Evolutionary conservation across 2,329 filamentous ascomycete genomes (phyloP), one percentile per base, ranked within the genome.

Genomic region (Alternaria brassicae): DNA sequence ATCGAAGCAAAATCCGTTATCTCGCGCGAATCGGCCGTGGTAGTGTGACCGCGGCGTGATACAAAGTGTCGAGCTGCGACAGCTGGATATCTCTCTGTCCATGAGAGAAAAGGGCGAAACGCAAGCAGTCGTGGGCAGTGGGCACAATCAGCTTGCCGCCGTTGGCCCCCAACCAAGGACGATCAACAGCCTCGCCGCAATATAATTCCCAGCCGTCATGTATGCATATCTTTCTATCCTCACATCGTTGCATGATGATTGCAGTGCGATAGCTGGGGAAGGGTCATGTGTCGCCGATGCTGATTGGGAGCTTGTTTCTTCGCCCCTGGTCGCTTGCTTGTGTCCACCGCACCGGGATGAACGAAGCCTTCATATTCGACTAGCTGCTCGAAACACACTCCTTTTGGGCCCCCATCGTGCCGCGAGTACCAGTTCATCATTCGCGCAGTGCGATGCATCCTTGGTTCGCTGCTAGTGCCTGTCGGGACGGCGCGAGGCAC

Each of bases 41-140:
- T 69, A 70, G 70, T 72, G 72, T 73, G 71, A 73, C 56, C 40
- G 27, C 39, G 51, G 58, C 67, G 69, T 74, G 71, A 73, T 65
- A 61, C 56, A 61, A 40, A 45, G 37, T 28, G 32, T 50, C 23
- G 40, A 61, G 32, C 41, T 56, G 59, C 62, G 27, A 48, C 42
- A 30, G 40, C n/a, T 34, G 23, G 10, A 9, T 17, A 34, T 37
- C 47, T 37, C 47, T 48, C 19, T 32, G 45, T 34, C 44, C 13
- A 17, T 17, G 34, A 7, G 41, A 52, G 28, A 19, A 37, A 47
- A 49, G 41, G 48, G 25, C 37, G 13, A 19, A 12, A 41, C 36
- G 17, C 36, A 19, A 41, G 42, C 58, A 53, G 27, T 41, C 37
- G 34, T 37, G 56, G 30, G 48, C 42, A 58, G 34, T 37, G 56